Percentiles rank a stretch among this genome's conserved stretches.
Conservation (phyloP, 768 basidiomycete genomes). For the Daedalea quercina region DNA sequence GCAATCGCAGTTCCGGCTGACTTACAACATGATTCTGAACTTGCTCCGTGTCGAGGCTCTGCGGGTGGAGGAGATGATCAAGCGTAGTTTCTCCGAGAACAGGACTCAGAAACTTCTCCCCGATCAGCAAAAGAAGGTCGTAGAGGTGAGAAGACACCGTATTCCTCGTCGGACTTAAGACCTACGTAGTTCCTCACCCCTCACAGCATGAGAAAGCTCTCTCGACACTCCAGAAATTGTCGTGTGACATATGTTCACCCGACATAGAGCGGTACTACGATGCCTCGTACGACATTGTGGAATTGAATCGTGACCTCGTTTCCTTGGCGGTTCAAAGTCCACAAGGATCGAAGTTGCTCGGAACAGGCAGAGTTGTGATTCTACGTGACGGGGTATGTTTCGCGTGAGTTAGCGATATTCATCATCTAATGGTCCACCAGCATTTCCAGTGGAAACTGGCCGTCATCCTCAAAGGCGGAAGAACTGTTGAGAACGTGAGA, state of each 20-base stretch:
- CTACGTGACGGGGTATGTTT: constrained; percentile 73
- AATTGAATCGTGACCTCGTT: constrained; percentile 57
- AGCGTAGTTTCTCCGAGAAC: constrained; percentile 97
- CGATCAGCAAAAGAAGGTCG: constrained; percentile 85
- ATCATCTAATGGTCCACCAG: constrained; percentile 32
- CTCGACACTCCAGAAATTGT: constrained; percentile 52
- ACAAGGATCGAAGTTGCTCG: constrained; percentile 62
- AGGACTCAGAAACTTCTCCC: constrained; percentile 88
- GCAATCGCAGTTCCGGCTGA: constrained; percentile 92
- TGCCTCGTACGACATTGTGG: constrained; percentile 50
- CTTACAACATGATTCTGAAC: constrained; percentile 99
- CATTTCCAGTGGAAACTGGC: constrained; percentile 69
- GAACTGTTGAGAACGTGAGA: constrained; percentile 40
- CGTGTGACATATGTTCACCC: constrained; percentile 59
- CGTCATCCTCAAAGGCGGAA: constrained; percentile 58
- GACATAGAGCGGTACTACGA: constrained; percentile 81
- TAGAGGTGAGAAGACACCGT: constrained; percentile 48
- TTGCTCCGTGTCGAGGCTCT: constrained; percentile 93
- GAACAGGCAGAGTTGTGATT: constrained; percentile 74
- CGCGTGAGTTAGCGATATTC: neutral
- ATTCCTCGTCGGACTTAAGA: neutral
- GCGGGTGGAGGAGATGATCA: constrained; percentile 98
- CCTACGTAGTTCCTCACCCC: neutral
- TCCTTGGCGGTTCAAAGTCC: constrained; percentile 50
- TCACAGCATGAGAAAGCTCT: constrained; percentile 67